Evolutionary conservation across 2,329 filamentous ascomycete species (phyloP).

Genomic region (Penicillium sp.): DNA sequence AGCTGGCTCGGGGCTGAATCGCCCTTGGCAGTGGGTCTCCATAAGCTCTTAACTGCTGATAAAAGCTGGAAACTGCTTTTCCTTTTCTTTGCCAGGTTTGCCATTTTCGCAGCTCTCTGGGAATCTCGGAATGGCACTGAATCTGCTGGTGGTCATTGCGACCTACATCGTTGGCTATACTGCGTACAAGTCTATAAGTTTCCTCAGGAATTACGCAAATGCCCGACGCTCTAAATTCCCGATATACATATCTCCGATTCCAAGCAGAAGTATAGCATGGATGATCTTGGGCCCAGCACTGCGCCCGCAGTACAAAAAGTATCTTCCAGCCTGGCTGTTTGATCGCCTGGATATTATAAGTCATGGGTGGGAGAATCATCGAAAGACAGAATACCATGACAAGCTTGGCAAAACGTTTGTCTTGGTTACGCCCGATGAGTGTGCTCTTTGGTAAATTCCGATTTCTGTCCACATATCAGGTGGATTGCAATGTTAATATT

Average conservation of each 20-base stretch:
- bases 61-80: neutral
- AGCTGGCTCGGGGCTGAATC: neutral
- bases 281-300: conserved; percentile 28
- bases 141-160: neutral
- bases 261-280: conserved; percentile 27
- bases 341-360: conserved; percentile 26
- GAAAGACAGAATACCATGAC: conserved; percentile 26
- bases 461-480: neutral
- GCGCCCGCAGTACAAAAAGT: conserved; percentile 20
- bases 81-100: neutral
- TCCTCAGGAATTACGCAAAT: neutral
- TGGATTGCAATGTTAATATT: neutral
- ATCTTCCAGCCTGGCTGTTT: conserved; percentile 28
- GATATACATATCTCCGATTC: conserved; percentile 23
- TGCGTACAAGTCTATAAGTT: neutral
- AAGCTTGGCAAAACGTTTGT: conserved; percentile 32
- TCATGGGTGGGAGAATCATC: conserved; percentile 38
- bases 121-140: neutral
- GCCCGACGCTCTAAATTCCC: conserved; percentile 30
- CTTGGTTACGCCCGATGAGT: conserved; percentile 32
- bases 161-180: neutral
- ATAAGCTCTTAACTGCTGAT: neutral
- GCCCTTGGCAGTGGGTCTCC: neutral
- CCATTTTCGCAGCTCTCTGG: no score
- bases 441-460: conserved; percentile 11